phyloP scores from a whole-genome alignment of 805 yeast species.

The Lipomyces lipofer region DNA sequence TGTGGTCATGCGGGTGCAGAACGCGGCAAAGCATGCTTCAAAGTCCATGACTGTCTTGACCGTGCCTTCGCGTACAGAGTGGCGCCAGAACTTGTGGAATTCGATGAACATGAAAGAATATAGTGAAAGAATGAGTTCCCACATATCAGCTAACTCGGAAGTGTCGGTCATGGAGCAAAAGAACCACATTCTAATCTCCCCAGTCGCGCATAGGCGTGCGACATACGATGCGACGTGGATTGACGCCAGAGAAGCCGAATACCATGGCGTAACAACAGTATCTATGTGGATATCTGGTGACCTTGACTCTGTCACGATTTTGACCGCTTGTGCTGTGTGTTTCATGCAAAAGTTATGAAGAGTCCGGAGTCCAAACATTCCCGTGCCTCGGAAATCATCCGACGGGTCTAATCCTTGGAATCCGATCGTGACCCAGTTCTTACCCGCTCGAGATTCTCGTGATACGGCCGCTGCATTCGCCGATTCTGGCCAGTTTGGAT shows the following conservation, averaged over 20 bases:
- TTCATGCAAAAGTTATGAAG: slow-evolving; percentile 10
- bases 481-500: slow-evolving; percentile 22
- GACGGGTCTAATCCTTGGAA: slow-evolving; percentile 44
- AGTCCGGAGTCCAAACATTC: slow-evolving; percentile 26
- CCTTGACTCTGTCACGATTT: slow-evolving; percentile 14
- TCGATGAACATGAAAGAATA: slow-evolving; percentile 20
- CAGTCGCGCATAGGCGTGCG: slow-evolving; percentile 9
- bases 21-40: slow-evolving; percentile 29
- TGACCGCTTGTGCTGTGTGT: slow-evolving; percentile 16
- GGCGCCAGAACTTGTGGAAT: slow-evolving; percentile 31
- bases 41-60: slow-evolving; percentile 33
- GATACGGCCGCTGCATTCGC: slow-evolving; percentile 14
- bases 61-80: slow-evolving; percentile 13
- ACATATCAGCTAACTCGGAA: slow-evolving; percentile 1
- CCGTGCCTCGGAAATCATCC: slow-evolving; percentile 42
- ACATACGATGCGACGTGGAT: slow-evolving; percentile 31
- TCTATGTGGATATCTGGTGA: slow-evolving; percentile 25
- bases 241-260: slow-evolving; percentile 33
- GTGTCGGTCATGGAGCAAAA: slow-evolving; percentile 5
- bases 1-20: slow-evolving; percentile 4
- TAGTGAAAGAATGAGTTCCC: slow-evolving; percentile 22
- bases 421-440: slow-evolving; percentile 43
- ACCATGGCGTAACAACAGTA: slow-evolving; percentile 29
- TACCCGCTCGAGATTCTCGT: slow-evolving; percentile 26
- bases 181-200: slow-evolving; percentile 25